Conservation (phyloP, 352 stramenopile species). For the Thalassiosira mediterranea region DNA sequence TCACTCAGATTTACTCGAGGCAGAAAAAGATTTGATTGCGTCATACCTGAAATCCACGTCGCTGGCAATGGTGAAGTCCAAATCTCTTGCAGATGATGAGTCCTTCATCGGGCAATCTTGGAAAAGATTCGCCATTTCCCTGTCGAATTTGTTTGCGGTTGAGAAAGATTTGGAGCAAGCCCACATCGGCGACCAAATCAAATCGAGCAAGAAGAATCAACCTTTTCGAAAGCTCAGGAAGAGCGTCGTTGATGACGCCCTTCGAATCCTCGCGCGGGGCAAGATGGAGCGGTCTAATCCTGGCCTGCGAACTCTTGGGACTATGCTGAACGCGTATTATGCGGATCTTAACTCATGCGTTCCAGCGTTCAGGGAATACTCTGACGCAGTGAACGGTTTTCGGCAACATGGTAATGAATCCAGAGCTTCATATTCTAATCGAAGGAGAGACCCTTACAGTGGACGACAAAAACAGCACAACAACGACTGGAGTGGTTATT, state of each 20-base stretch:
- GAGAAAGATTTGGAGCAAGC: constrained; percentile 80
- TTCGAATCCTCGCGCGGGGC: constrained; percentile 59
- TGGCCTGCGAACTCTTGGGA: constrained; percentile 42
- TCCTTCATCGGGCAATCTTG: constrained; percentile 59
- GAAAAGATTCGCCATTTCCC: constrained; percentile 71
- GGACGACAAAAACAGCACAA: constrained; percentile 26
- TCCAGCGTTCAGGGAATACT: constrained; percentile 66
- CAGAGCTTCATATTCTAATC: too few relatives aligned
- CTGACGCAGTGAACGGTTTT: constrained; percentile 50
- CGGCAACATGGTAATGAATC: too few relatives aligned
- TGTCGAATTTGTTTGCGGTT: constrained; percentile 77
- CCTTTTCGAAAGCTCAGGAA: constrained; percentile 75
- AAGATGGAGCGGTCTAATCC: constrained; percentile 70
- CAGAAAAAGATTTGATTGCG: constrained; percentile 64
- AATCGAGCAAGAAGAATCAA: constrained; percentile 62
- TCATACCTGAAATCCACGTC: constrained; percentile 59
- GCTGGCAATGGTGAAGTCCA: constrained; percentile 53
- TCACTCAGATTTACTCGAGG: constrained; percentile 65
- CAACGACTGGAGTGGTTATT: too few relatives aligned
- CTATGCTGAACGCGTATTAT: constrained; percentile 72
- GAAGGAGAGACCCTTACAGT: too few relatives aligned
- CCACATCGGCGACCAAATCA: constrained; percentile 59
- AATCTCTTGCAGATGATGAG: constrained; percentile 65
- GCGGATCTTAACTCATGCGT: constrained; percentile 75
- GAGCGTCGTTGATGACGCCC: constrained; percentile 63